phyloP scores from a whole-genome alignment of 495 filamentous ascomycete genomes.

The Neurospora intermedia region DNA sequence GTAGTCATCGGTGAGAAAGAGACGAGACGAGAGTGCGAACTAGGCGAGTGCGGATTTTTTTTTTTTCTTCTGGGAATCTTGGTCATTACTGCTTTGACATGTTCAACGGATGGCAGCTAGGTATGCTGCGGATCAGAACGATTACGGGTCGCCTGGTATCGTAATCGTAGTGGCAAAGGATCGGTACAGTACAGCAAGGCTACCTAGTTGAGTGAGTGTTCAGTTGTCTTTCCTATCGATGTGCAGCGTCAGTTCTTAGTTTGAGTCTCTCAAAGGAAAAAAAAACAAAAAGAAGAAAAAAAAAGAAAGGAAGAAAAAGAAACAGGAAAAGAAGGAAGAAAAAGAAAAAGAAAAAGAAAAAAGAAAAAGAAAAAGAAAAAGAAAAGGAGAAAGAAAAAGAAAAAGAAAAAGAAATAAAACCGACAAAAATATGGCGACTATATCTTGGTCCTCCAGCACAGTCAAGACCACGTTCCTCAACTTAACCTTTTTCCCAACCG shows the following conservation, averaged over 20 bases:
- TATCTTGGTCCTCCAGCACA: background rate
- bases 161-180: background rate
- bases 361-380: too few relatives aligned
- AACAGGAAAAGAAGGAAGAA: too few relatives aligned
- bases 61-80: background rate
- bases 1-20: background rate
- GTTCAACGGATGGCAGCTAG: background rate
- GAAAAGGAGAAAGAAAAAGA: too few relatives aligned
- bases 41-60: background rate
- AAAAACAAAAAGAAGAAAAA: too few relatives aligned
- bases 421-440: background rate
- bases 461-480: background rate
- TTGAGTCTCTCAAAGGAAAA: too few relatives aligned
- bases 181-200: constrained; percentile 3
- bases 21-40: background rate
- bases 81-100: background rate
- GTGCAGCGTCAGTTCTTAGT: background rate
- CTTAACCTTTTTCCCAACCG: background rate
- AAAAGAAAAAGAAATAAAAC: background rate
- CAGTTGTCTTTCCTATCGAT: background rate
- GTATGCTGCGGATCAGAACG: constrained; percentile 2
- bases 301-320: too few relatives aligned
- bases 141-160: constrained; percentile 1
- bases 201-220: background rate
- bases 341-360: too few relatives aligned